These are phyloP conservation scores for Fistulinella prunicolor DNA, from an alignment of 768 basidiomycete genomes.

Conservation along the genomic window DNA sequence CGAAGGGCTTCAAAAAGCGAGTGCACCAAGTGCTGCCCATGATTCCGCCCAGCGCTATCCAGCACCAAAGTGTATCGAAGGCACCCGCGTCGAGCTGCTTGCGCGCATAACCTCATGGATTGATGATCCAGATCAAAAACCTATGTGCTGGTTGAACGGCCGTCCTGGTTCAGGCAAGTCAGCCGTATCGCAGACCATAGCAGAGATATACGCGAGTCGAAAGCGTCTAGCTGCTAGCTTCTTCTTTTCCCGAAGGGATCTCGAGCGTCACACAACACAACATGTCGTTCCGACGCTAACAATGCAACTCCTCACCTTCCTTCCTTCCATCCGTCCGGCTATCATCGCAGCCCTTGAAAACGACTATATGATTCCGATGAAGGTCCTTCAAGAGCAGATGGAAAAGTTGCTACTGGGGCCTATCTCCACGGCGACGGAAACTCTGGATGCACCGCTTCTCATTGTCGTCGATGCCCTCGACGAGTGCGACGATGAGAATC, in stretches of 20 bases:
- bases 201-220: constrained; percentile 21
- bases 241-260: too few species aligned
- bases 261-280: constrained; percentile 20
- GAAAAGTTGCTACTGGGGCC: constrained; percentile 26
- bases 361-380: constrained; percentile 24
- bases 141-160: constrained; percentile 26
- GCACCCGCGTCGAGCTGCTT: constrained; percentile 20
- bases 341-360: constrained; percentile 22
- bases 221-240: constrained; percentile 31
- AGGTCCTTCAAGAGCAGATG: constrained; percentile 31
- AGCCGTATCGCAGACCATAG: too few species aligned
- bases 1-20: constrained; percentile 12
- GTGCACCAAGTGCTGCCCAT: constrained; percentile 19
- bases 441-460: constrained; percentile 10
- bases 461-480: constrained; percentile 25
- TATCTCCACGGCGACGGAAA: constrained; percentile 10
- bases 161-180: constrained; percentile 25
- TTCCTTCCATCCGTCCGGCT: constrained; percentile 23
- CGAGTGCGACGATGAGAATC: constrained; percentile 25
- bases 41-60: constrained; percentile 20
- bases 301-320: constrained; percentile 25
- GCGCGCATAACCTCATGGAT: constrained; percentile 14
- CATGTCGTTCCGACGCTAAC: constrained; percentile 32
- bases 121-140: constrained; percentile 5
- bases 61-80: constrained; percentile 22